A percentile compares a stretch with the other conserved stretches of the same genome.
phyloP scores from a whole-genome alignment of 2,329 filamentous ascomycete species.

The Fusarium tuaranense region DNA sequence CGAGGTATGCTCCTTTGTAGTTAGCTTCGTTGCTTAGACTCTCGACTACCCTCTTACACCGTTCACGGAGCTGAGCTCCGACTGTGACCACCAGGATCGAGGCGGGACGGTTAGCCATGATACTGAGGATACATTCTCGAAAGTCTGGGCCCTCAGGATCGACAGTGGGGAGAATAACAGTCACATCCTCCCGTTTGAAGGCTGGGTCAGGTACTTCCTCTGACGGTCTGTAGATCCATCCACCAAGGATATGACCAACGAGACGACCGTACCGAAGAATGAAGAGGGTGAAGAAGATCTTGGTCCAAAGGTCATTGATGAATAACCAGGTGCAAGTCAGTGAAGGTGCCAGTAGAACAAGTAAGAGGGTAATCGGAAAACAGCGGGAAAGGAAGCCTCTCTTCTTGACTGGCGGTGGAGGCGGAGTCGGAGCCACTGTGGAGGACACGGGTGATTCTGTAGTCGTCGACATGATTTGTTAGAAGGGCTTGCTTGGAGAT shows the following conservation, averaged over 20 bases:
- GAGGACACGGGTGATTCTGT: background rate
- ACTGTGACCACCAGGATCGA: slow-evolving; percentile 60
- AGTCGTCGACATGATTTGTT: background rate
- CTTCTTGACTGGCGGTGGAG: background rate
- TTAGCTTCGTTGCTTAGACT: slow-evolving; percentile 8
- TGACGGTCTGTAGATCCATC: slow-evolving; percentile 54
- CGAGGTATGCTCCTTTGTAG: slow-evolving; percentile 45
- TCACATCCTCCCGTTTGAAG: slow-evolving; percentile 55
- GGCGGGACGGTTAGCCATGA: slow-evolving; percentile 53
- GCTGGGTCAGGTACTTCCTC: slow-evolving; percentile 43
- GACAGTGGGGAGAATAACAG: slow-evolving; percentile 65
- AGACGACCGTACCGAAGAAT: slow-evolving; percentile 58
- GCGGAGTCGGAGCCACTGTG: background rate
- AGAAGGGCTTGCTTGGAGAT: background rate
- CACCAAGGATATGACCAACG: slow-evolving; percentile 56
- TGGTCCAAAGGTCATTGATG: slow-evolving; percentile 26
- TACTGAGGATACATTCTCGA: slow-evolving; percentile 52
- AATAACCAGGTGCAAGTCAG: slow-evolving; percentile 30
- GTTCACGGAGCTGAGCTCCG: slow-evolving; percentile 44
- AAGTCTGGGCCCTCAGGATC: slow-evolving; percentile 57
- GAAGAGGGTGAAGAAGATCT: slow-evolving; percentile 46
- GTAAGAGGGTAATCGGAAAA: slow-evolving; percentile 15
- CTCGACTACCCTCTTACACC: slow-evolving; percentile 30
- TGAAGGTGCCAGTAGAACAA: background rate
- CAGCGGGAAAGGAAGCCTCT: slow-evolving; percentile 1